A percentile compares a stretch with the other conserved stretches of the same genome.
Evolutionary conservation across 805 yeast species (phyloP).

Genomic region (Hanseniaspora lachancei): DNA sequence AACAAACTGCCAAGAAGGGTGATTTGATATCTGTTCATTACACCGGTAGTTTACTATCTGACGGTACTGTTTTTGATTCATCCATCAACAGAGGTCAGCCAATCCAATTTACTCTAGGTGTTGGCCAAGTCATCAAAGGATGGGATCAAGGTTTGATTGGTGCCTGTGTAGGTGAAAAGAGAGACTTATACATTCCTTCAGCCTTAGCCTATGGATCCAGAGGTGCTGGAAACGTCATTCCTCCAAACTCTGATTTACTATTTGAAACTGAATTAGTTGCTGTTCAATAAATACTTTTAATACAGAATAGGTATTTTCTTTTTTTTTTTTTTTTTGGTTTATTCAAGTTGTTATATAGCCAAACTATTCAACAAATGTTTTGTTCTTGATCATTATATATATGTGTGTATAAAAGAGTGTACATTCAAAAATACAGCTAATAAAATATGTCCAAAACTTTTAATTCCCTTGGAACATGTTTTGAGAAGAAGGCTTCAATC

Average conservation of each 20-base stretch:
- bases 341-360: background rate
- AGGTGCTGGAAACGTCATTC: slow-evolving; percentile 68
- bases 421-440: no score
- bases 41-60: slow-evolving; percentile 48
- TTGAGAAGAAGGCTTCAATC: slow-evolving; percentile 25
- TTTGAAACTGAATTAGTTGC: slow-evolving; percentile 25
- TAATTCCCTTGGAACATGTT: slow-evolving; percentile 18
- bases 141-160: slow-evolving; percentile 79
- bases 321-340: background rate
- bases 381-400: background rate
- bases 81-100: slow-evolving; percentile 56
- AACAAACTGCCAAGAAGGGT: slow-evolving; percentile 45
- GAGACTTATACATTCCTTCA: slow-evolving; percentile 69
- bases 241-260: slow-evolving; percentile 57
- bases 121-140: slow-evolving; percentile 70
- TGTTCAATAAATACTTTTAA: slow-evolving; percentile 1
- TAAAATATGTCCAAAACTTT: background rate
- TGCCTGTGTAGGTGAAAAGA: slow-evolving; percentile 81
- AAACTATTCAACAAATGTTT: background rate
- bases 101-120: slow-evolving; percentile 57
- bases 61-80: slow-evolving; percentile 65
- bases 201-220: slow-evolving; percentile 61
- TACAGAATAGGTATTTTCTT: background rate
- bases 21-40: slow-evolving; percentile 68
- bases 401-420: background rate